Percentiles rank a stretch among this genome's conserved stretches.
Evolutionary conservation across 1,284 basidiomycete genomes (phyloP).

Genomic region (Takashimella koratensis): DNA sequence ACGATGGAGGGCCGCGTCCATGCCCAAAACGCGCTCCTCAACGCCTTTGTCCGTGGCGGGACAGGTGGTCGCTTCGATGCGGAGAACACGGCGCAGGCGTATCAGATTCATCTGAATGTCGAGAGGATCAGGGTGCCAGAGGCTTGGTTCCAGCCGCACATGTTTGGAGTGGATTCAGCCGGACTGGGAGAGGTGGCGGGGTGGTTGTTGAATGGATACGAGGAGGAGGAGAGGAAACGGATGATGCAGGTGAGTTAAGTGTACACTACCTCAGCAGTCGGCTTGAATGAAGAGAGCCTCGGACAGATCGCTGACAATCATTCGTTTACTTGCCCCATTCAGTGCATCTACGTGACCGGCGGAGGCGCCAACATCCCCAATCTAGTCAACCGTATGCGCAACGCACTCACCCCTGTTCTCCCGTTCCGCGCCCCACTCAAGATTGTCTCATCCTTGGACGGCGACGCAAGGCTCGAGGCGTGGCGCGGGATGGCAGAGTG

Average conservation of each 20-base stretch:
- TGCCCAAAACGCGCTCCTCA: constrained; percentile 75
- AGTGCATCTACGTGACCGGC: constrained; percentile 93
- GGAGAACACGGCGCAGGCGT: constrained; percentile 56
- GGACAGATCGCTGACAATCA: too few species aligned
- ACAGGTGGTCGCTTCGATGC: constrained; percentile 60
- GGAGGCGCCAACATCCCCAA: constrained; percentile 71
- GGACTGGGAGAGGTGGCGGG: constrained; percentile 88
- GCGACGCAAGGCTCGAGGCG: constrained; percentile 70
- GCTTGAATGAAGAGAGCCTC: too few species aligned
- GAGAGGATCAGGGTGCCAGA: constrained; percentile 92
- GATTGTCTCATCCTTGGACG: constrained; percentile 54
- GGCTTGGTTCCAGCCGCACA: constrained; percentile 85
- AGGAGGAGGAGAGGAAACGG: constrained; percentile 60
- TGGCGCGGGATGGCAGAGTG: constrained; percentile 93
- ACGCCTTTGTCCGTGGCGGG: constrained; percentile 65
- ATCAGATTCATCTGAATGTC: constrained; percentile 86
- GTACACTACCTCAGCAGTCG: neutral
- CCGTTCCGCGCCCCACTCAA: constrained; percentile 70
- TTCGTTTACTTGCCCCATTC: constrained; percentile 1
- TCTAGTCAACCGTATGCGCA: constrained; percentile 64
- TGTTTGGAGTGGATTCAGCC: constrained; percentile 93
- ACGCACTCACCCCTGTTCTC: constrained; percentile 70
- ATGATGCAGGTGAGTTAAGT: constrained; percentile 54
- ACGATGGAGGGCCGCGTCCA: constrained; percentile 75
- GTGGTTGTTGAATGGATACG: constrained; percentile 77